A percentile compares a stretch with the other conserved stretches of the same genome.
Evolutionary conservation across 805 yeast species (phyloP).

Genomic region (Saccharomycopsis fibuligera): DNA sequence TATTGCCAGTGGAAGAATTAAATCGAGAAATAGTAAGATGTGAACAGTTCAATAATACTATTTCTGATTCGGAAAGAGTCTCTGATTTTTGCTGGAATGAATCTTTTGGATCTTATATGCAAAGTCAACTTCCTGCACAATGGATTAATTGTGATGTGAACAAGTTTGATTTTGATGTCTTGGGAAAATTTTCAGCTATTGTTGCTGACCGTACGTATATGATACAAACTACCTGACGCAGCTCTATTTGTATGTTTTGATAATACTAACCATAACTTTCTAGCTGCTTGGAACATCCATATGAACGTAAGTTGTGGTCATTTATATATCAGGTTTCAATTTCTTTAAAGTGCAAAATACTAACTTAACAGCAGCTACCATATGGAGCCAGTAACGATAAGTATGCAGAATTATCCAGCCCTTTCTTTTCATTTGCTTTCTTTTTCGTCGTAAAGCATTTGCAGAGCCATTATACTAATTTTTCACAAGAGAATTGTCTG

Average conservation of each 20-base stretch:
- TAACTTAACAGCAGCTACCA: too few species aligned
- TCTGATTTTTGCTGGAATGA: constrained; percentile 46
- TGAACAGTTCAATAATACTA: constrained; percentile 23
- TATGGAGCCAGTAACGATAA: constrained; percentile 3
- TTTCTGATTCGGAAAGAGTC: constrained; percentile 21
- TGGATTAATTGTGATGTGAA: constrained; percentile 86
- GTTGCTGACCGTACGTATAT: constrained; percentile 59
- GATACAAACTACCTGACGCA: not conserved
- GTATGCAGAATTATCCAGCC: not conserved
- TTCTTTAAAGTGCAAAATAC: too few species aligned
- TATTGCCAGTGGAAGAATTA: constrained; percentile 33
- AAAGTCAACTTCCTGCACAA: constrained; percentile 49
- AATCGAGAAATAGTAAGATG: constrained; percentile 11
- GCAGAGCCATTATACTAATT: too few species aligned
- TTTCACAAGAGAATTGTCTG: not conserved
- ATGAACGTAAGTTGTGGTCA: constrained; percentile 45
- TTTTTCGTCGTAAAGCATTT: too few species aligned
- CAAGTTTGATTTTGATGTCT: constrained; percentile 55
- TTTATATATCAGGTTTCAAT: not conserved
- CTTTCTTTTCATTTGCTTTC: not conserved
- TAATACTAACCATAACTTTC: not conserved
- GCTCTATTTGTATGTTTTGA: not conserved
- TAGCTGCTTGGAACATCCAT: constrained; percentile 89
- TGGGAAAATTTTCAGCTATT: constrained; percentile 79
- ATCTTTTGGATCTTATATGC: constrained; percentile 27